Percentiles rank a stretch among this genome's conserved stretches.
Conservation (phyloP, 2,329 filamentous ascomycete species). For the Botrytis medusae region DNA sequence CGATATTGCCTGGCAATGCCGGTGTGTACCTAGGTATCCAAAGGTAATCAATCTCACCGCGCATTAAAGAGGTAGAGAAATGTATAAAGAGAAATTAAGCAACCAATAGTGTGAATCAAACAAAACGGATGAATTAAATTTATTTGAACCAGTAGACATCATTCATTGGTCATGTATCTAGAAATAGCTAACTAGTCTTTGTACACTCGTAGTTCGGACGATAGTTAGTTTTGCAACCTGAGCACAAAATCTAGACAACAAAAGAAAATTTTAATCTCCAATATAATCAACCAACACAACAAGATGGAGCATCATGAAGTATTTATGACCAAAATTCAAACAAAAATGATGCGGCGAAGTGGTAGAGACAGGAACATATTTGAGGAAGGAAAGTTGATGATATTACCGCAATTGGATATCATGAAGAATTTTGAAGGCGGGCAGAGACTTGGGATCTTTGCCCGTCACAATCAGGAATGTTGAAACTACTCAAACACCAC, state of each 20-base stretch:
- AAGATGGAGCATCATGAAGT: neutral
- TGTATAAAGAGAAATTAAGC: neutral
- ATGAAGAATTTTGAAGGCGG: slow-evolving; percentile 2
- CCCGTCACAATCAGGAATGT: neutral
- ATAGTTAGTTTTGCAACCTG: neutral
- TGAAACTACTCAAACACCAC: neutral
- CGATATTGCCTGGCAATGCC: neutral
- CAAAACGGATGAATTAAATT: neutral
- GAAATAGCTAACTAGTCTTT: neutral
- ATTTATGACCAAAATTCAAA: neutral
- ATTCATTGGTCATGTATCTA: neutral
- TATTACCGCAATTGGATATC: neutral
- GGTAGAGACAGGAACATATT: neutral
- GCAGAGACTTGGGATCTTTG: neutral
- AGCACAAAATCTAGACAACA: neutral
- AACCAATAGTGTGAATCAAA: neutral
- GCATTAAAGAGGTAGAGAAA: neutral
- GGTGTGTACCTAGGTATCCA: too few relatives aligned
- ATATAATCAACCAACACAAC: neutral
- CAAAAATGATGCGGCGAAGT: neutral
- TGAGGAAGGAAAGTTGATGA: neutral
- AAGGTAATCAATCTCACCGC: neutral
- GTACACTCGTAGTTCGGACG: neutral
- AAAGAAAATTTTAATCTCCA: neutral
- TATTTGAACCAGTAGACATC: neutral